Evolutionary conservation across 495 filamentous ascomycete genomes (phyloP), one percentile per base, ranked within the genome.

Genomic region (Bacidia rubella): DNA sequence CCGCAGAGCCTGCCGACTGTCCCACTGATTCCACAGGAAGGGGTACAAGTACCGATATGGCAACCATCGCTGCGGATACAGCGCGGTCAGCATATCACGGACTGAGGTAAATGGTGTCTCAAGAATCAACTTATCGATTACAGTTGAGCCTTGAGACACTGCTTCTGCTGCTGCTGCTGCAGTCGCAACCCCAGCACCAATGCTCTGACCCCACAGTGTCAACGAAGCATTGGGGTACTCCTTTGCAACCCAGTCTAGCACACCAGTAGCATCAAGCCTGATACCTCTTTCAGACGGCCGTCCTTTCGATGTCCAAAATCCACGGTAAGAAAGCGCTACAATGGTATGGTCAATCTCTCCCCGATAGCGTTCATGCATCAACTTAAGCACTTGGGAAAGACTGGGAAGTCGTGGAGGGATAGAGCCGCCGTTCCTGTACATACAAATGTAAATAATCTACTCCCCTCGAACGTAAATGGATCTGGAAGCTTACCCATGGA

Each of bases 1-100:
- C 10, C 61, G 58, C 51, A 74, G 51, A 1, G 70, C 66, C 0
- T 38, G 54, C 3, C 55, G 54, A 51, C 63, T 70, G 54, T 78
- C 70, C 77, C 78, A 81, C 25, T 65, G 65, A 56, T 71, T 78
- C 63, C 77, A 66, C 40, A 78, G 65, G 57, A 80, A 77, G 0
- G 70, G 68, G 49, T 66, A 62, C 0, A 82, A 64, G 64, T 83
- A 81, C 2, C 77, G 69, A 63, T 92, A 90, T 0, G 85, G 85
- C 0, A 90, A 65, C 86, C 86, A 90, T 54, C 78, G 83, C 59
- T 90, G 84, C 10, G 86, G 86, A 63, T 89, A 92, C 19, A 93
- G 62, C 1, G 75, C 76, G 25, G 76, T 66, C 17, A 93, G 67
- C 85, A 93, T 87, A 25, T 77, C 74, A n/a, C 74, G 68, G 49